Evolutionary conservation across 1,284 basidiomycete species (phyloP), one percentile per base, ranked within the genome.

Genomic region (Marasmius sp.): DNA sequence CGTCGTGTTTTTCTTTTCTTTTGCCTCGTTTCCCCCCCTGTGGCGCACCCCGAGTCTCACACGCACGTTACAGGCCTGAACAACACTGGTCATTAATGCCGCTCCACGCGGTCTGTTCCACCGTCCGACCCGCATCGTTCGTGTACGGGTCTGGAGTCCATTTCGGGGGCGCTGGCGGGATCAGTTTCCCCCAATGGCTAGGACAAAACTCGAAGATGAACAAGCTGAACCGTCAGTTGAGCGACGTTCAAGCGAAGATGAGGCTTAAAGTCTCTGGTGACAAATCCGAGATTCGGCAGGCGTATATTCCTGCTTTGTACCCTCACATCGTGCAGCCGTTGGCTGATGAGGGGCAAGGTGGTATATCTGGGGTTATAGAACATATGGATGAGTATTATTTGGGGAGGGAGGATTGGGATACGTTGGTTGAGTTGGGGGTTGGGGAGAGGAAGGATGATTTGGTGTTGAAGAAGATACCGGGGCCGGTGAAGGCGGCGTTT

Each of bases 51-150:
- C 56, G 63, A n/a, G 41, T 52, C 50, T 41, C 27, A 27, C 27
- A 27, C 27, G 27, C 27, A 27, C 27, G 27, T 64, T 41, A 11
- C 66, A 95, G 94, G 6, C 84, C 92, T 0, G 94, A 98, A 74
- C 96, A 98, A 72, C 95, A 98, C 69, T 99, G 97, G 97, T 85
- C 89, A 4, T 78, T 99, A 58, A 94, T 99, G 87, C 97, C 97
- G 0, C 75, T 95, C 0, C 97, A 99, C 71, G 95, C 95, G 0
- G 87, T 98, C 9, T 88, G 89, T 57, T 98, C 96, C 0, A 89
- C 93, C 0, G 88, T 99, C 33, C 84, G 88, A 12, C 95, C 95
- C 1, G 90, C 95, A 4, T 94, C 86, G 6, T 85, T 85, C 71
- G 75, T 94, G 60, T 96, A 93, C 71, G 95, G 95, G 0, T 66